phyloP scores from a whole-genome alignment of 192 early-diverging fungal species.

The Spizellomyces sp. region DNA sequence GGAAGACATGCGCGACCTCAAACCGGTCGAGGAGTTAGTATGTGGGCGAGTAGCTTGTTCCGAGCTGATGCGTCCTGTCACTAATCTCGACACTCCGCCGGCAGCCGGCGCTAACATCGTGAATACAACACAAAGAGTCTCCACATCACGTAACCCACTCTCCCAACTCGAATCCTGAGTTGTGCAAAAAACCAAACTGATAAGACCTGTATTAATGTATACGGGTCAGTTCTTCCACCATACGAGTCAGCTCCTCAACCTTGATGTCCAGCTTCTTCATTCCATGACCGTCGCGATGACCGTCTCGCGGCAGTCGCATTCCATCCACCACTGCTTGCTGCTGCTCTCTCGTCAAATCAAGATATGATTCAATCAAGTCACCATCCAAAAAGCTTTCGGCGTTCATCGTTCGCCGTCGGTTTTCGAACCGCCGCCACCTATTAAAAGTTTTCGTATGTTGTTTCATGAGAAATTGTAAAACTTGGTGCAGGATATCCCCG shows the following conservation, averaged over 20 bases:
- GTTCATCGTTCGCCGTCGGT: slow-evolving; percentile 47
- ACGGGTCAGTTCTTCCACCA: slow-evolving; percentile 63
- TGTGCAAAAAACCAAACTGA: too few relatives aligned
- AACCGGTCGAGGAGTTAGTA: too few relatives aligned
- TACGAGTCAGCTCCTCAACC: slow-evolving; percentile 53
- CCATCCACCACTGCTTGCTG: slow-evolving; percentile 33
- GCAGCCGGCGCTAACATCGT: too few relatives aligned
- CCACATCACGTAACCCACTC: too few relatives aligned
- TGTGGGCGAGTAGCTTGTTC: too few relatives aligned
- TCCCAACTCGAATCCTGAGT: too few relatives aligned
- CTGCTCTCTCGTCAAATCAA: slow-evolving; percentile 60
- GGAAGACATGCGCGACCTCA: too few relatives aligned
- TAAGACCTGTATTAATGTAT: slow-evolving; percentile 42
- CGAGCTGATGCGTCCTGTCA: too few relatives aligned
- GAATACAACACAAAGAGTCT: too few relatives aligned
- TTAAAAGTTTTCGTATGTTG: neutral
- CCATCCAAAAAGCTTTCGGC: slow-evolving; percentile 80
- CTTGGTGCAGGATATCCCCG: neutral
- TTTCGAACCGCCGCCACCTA: slow-evolving; percentile 66
- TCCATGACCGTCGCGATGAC: slow-evolving; percentile 11
- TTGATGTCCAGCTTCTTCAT: slow-evolving; percentile 20
- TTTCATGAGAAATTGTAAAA: neutral
- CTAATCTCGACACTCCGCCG: too few relatives aligned
- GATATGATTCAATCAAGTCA: slow-evolving; percentile 84
- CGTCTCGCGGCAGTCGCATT: slow-evolving; percentile 33